Conservation (phyloP, 257 asterid species). For the Henckelia pumila region DNA sequence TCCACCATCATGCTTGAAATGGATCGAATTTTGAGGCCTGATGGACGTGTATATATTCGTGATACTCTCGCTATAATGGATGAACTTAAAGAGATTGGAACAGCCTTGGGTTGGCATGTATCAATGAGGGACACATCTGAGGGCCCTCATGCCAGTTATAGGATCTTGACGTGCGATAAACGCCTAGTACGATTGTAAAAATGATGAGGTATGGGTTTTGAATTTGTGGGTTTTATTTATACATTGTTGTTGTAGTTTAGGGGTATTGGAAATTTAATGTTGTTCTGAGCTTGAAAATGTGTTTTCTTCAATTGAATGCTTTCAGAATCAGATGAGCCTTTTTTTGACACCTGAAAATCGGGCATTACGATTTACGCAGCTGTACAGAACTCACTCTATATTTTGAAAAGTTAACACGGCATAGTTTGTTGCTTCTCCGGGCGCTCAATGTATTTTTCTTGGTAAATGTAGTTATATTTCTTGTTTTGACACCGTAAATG, state of each 20-base stretch:
- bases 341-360: background rate
- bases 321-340: background rate
- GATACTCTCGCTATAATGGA: slow-evolving; percentile 40
- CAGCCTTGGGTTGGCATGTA: slow-evolving; percentile 58
- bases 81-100: slow-evolving; percentile 44
- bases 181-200: slow-evolving; percentile 41
- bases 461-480: background rate
- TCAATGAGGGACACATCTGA: slow-evolving; percentile 48
- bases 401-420: background rate
- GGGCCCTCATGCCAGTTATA: slow-evolving; percentile 63
- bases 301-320: background rate
- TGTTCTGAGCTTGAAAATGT: background rate
- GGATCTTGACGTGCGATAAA: slow-evolving; percentile 54
- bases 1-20: slow-evolving; percentile 66
- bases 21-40: slow-evolving; percentile 69
- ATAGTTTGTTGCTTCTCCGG: background rate
- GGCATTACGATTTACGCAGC: background rate
- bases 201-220: background rate
- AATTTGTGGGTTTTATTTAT: background rate
- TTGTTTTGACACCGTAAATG: background rate
- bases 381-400: background rate
- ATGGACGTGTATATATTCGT: slow-evolving; percentile 62
- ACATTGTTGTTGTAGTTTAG: background rate
- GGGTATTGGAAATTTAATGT: no score
- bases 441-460: background rate